Evolutionary conservation across 495 filamentous ascomycete genomes (phyloP).

Genomic region (Penicillium bialowiezense): DNA sequence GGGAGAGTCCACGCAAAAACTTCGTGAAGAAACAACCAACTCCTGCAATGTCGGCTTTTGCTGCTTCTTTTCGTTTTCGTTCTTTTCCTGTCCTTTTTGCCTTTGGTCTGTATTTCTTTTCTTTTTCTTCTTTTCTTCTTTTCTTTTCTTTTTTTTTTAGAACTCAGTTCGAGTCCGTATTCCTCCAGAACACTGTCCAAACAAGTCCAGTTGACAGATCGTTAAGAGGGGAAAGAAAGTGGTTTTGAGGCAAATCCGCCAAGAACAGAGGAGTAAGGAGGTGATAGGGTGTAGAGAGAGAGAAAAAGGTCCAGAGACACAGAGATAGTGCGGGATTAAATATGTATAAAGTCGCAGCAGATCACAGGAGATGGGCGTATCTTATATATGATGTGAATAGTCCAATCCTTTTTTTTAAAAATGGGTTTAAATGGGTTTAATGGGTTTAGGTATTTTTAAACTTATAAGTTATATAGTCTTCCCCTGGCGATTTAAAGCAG

Average conservation of each 20-base stretch:
- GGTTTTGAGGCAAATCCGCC: slow-evolving; percentile 17
- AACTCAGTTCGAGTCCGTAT: too few relatives aligned
- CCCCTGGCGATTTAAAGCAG: too few relatives aligned
- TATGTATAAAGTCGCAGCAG: neutral
- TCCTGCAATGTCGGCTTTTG: too few relatives aligned
- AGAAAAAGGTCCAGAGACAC: neutral
- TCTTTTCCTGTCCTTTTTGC: neutral
- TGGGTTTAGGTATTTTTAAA: too few relatives aligned
- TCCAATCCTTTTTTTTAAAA: neutral
- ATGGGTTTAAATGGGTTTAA: too few relatives aligned
- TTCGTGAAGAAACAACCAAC: neutral
- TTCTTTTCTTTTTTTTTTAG: neutral
- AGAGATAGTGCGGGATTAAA: neutral
- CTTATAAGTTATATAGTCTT: too few relatives aligned
- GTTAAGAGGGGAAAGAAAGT: slow-evolving; percentile 14
- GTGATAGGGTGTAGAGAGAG: neutral
- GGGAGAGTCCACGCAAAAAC: slow-evolving; percentile 7
- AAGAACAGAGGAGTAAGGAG: slow-evolving; percentile 27
- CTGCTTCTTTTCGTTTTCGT: neutral
- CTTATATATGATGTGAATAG: neutral
- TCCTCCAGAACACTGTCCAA: too few relatives aligned
- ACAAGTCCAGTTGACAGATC: neutral
- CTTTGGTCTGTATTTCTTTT: neutral
- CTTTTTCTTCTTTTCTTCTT: neutral
- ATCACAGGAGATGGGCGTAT: too few relatives aligned